These are phyloP conservation scores for Candida freyschussii DNA, from an alignment of 1,139 yeast species.

Conservation along the genomic window DNA sequence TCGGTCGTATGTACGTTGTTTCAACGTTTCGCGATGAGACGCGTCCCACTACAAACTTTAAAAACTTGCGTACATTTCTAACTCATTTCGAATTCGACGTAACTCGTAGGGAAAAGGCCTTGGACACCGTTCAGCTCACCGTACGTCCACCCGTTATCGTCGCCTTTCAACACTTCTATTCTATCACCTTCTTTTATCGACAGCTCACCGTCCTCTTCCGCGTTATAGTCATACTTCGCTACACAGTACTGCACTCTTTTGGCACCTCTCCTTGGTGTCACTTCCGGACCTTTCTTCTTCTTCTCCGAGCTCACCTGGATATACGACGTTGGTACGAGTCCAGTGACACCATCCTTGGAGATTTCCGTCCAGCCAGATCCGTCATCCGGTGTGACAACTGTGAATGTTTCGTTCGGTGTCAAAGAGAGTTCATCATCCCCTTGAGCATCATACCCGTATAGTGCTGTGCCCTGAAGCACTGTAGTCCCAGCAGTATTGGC, in stretches of 20 bases:
- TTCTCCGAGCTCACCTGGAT: slow-evolving; percentile 41
- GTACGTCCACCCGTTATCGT: slow-evolving; percentile 95
- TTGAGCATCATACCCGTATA: slow-evolving; percentile 63
- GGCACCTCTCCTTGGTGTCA: slow-evolving; percentile 63
- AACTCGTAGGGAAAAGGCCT: slow-evolving; percentile 83
- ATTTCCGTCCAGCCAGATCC: slow-evolving; percentile 93
- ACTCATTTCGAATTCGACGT: slow-evolving; percentile 28
- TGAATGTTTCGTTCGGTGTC: slow-evolving; percentile 54
- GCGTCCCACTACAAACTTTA: too few species aligned
- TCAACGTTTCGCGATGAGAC: too few species aligned
- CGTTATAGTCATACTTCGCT: slow-evolving; percentile 74
- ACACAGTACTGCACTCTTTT: slow-evolving; percentile 58
- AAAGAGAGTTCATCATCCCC: slow-evolving; percentile 75
- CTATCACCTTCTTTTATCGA: slow-evolving; percentile 69
- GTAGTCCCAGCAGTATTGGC: slow-evolving; percentile 10
- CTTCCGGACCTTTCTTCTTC: slow-evolving; percentile 67
- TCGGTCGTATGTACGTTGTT: too few species aligned
- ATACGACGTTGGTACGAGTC: slow-evolving; percentile 86
- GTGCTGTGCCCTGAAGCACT: slow-evolving; percentile 33
- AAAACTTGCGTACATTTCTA: too few species aligned
- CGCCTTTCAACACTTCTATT: slow-evolving; percentile 63
- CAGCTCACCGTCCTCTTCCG: slow-evolving; percentile 82
- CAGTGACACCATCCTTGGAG: slow-evolving; percentile 42
- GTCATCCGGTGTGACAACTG: slow-evolving; percentile 63
- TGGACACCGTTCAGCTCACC: slow-evolving; percentile 69